phyloP scores from a whole-genome alignment of 257 asterid genomes.

The Ilex asprella region DNA sequence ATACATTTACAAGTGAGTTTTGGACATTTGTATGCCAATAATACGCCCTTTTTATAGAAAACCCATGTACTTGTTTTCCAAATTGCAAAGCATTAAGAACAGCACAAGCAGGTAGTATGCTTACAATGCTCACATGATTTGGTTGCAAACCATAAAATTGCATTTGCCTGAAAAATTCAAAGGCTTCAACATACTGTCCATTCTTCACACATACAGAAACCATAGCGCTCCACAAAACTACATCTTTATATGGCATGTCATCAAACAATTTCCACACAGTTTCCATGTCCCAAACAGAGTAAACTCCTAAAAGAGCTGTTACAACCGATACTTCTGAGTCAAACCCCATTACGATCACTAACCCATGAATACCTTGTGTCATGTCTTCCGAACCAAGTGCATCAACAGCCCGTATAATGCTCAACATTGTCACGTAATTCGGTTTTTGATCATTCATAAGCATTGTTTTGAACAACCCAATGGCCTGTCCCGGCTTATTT shows the following conservation, averaged over 20 bases:
- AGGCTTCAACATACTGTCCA: conserved; percentile 40
- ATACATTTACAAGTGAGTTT: conserved; percentile 60
- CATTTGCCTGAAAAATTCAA: conserved; percentile 49
- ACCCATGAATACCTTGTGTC: conserved; percentile 49
- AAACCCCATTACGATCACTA: conserved; percentile 43
- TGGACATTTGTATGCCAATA: conserved; percentile 25
- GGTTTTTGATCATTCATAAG: conserved; percentile 36
- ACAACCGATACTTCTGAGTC: conserved; percentile 42
- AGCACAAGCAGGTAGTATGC: conserved; percentile 63
- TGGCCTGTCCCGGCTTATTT: conserved; percentile 49
- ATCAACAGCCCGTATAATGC: conserved; percentile 40
- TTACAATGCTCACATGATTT: conserved; percentile 51
- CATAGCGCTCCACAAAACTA: conserved; percentile 67
- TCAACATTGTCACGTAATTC: conserved; percentile 49
- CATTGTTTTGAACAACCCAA: conserved; percentile 59
- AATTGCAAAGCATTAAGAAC: conserved; percentile 33
- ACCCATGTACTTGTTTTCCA: conserved; percentile 72
- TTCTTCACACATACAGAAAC: conserved; percentile 50
- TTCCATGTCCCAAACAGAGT: conserved; percentile 51
- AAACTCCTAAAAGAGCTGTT: conserved; percentile 63
- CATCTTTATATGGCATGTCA: conserved; percentile 35
- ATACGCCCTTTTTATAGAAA: conserved; percentile 36
- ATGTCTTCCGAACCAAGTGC: conserved; percentile 24
- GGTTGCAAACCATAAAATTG: conserved; percentile 36
- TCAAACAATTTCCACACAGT: conserved; percentile 38